Conservation (phyloP, 768 basidiomycete genomes). For the Cystoderma amianthinum region DNA sequence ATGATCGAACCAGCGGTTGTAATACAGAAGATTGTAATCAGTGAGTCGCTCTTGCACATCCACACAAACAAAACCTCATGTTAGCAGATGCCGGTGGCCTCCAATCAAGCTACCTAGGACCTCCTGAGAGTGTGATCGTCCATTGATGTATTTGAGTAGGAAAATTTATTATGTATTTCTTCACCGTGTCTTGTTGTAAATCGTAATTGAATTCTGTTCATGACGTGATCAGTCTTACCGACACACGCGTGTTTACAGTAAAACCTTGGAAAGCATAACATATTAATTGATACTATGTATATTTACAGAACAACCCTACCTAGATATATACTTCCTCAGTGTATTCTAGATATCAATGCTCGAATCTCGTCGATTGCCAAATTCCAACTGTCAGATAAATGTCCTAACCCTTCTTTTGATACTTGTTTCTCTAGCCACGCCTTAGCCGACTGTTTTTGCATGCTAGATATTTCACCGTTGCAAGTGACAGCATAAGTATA, state of each 20-base stretch:
- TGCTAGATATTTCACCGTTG: conserved; percentile 17
- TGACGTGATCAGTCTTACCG: too few species aligned
- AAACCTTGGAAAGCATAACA: too few species aligned
- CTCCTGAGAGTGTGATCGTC: conserved; percentile 46
- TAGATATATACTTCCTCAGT: too few species aligned
- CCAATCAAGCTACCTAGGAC: conserved; percentile 51
- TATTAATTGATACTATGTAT: too few species aligned
- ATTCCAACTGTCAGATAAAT: too few species aligned
- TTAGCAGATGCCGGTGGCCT: conserved; percentile 49
- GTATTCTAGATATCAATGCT: too few species aligned
- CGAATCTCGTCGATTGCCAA: too few species aligned
- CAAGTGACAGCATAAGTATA: conserved; percentile 44
- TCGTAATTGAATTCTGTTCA: too few species aligned
- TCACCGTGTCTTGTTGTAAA: not conserved
- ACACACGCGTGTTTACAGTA: too few species aligned
- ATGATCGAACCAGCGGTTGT: conserved; percentile 56
- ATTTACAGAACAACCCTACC: too few species aligned
- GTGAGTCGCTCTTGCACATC: conserved; percentile 19
- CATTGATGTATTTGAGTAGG: not conserved
- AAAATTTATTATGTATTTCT: not conserved
- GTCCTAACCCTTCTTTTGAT: too few species aligned
- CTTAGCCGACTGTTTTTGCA: conserved; percentile 18
- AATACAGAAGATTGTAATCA: conserved; percentile 55
- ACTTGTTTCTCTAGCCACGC: conserved; percentile 26
- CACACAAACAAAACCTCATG: not conserved